Percentiles rank a stretch among this genome's conserved stretches.
These are phyloP conservation scores for Oemleria cerasiformis DNA, from an alignment of 306 rosid species.

Conservation along the genomic window DNA sequence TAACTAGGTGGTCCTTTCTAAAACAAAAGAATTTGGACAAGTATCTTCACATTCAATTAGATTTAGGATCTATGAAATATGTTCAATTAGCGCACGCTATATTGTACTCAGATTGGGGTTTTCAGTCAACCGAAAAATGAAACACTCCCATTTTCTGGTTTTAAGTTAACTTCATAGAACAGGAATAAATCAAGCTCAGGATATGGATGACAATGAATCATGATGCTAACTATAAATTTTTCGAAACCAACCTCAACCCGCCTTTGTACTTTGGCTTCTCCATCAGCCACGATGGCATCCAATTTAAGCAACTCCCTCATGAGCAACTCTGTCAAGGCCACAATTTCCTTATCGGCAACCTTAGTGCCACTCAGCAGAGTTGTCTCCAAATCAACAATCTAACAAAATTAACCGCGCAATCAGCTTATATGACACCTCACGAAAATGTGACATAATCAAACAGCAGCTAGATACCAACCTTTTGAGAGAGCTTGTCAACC, in stretches of 20 bases:
- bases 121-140: background rate
- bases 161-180: background rate
- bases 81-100: background rate
- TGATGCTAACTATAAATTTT: background rate
- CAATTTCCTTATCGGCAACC: constrained; percentile 48
- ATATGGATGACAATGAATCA: background rate
- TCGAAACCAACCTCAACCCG: constrained; percentile 48
- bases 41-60: background rate
- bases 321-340: constrained; percentile 49
- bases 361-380: constrained; percentile 32
- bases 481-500: constrained; percentile 57
- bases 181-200: background rate
- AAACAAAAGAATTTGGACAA: background rate
- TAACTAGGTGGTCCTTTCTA: background rate
- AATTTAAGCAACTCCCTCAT: constrained; percentile 68
- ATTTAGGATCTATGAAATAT: background rate
- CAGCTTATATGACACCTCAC: background rate
- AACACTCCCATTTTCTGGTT: constrained; percentile 4
- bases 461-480: constrained; percentile 35
- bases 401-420: constrained; percentile 8
- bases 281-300: constrained; percentile 56
- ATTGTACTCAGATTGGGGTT: background rate
- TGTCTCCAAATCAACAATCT: constrained; percentile 54
- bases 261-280: constrained; percentile 64
- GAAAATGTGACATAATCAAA: background rate